Base-by-base conservation (phyloP, 805 yeast genomes). In the Nakazawaea ishiwadae region DNA sequence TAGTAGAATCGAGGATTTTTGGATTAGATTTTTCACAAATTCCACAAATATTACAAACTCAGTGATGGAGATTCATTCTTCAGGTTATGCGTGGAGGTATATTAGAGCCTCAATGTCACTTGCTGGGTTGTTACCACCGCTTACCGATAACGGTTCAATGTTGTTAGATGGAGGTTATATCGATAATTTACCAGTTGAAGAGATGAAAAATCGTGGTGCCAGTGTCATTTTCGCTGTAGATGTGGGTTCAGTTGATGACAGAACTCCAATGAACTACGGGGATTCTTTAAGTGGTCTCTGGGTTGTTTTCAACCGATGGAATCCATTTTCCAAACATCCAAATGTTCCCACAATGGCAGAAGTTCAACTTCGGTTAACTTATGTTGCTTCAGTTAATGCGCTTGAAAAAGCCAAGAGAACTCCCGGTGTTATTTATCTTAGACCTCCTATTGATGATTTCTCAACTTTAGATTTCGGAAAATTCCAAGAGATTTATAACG, bases 11-110 rank as follows among this genome's bases (percentile, higher is more conserved):
- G 99, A 91, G 58, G 99, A 91, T 57, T 91, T 91, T 59, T 91
- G 99, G 99, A 73, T 91, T 46, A 80, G 75, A 47, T 91, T 77
- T 58, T 91, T 77, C 56, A 81, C 93, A 54, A 91, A 93, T 56
- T 87, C 98, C 1, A 91, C 99, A 12, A 91, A 91, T 56, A 87
- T 91, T 40, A 93, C 99, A 3, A 85, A 89, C 49, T 90, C 97
- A 0, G 77, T 88, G 17, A 93, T 91, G 95, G 99, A 93, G 51
- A 78, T 91, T 20, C 99, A 91, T 56, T 78, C 87, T 4, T 73
- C 82, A 28, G 99, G 99, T 2, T 87, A 86, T 55, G 90, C 96
- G 10, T 91, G 99, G 99, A 68, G 97, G 48, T 93, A 84, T 51
- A 84, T 91, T 35, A 69, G 99, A 38, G 99, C 99, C 0, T 87